phyloP scores from a whole-genome alignment of 805 yeast genomes.

The Saturnispora besseyi region DNA sequence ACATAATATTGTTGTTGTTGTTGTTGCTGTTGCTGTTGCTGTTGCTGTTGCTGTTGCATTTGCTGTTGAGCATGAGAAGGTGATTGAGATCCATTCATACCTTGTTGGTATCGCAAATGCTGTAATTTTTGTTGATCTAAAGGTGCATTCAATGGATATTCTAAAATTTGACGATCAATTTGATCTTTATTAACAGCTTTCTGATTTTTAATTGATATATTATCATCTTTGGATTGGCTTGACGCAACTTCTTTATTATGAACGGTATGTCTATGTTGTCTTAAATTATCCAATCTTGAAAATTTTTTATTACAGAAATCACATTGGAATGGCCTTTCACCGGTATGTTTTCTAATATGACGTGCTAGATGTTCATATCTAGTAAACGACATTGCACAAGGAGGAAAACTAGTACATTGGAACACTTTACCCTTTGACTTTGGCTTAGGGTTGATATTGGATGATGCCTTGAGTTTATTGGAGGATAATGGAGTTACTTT shows the following conservation, averaged over 20 bases:
- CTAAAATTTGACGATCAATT: neutral
- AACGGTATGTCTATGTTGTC: slow-evolving; percentile 87
- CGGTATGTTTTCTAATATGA: slow-evolving; percentile 89
- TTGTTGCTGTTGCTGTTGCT: too few relatives aligned
- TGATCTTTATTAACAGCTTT: neutral
- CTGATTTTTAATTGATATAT: neutral
- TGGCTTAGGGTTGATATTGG: slow-evolving; percentile 19
- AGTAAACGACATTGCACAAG: slow-evolving; percentile 82
- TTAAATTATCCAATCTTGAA: slow-evolving; percentile 74
- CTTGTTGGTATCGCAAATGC: neutral
- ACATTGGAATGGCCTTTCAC: slow-evolving; percentile 88
- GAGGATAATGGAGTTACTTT: neutral
- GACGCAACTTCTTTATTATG: slow-evolving; percentile 44
- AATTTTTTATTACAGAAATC: slow-evolving; percentile 72
- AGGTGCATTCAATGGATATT: neutral
- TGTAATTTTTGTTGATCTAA: neutral
- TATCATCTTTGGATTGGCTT: slow-evolving; percentile 25
- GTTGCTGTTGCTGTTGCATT: neutral
- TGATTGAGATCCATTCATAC: neutral
- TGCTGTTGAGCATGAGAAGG: neutral
- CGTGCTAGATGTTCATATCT: slow-evolving; percentile 88
- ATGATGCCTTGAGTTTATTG: neutral
- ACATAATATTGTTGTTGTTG: neutral
- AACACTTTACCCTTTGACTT: slow-evolving; percentile 58
- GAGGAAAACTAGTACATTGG: slow-evolving; percentile 79